Conservation (phyloP, 257 asterid genomes). For the Solanum sitiens region DNA sequence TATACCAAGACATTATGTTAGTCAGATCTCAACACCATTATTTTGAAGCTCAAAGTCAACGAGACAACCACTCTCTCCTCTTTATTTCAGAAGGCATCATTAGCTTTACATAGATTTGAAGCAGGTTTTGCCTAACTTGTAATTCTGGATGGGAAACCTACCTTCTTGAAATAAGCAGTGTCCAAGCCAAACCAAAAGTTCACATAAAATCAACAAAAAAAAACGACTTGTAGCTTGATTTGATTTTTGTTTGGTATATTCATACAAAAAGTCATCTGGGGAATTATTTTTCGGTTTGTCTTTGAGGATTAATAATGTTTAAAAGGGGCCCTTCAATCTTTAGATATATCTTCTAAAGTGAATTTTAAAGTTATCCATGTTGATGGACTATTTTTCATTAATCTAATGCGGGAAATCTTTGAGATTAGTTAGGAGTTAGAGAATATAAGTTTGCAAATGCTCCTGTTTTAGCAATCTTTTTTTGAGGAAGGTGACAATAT, state of each 20-base stretch:
- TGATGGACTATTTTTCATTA: neutral
- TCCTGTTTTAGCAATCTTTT: neutral
- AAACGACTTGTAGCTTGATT: neutral
- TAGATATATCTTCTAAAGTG: neutral
- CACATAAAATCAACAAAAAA: neutral
- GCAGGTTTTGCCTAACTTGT: neutral
- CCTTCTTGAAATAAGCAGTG: neutral
- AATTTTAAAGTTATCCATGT: neutral
- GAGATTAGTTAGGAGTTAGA: neutral
- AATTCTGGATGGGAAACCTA: neutral
- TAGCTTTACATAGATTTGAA: neutral
- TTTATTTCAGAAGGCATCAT: neutral
- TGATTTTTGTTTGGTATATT: neutral
- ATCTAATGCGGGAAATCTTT: neutral
- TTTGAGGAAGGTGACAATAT: neutral
- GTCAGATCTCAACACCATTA: neutral
- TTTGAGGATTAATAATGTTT: neutral
- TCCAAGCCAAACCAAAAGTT: neutral
- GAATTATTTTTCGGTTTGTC: neutral
- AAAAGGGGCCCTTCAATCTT: neutral
- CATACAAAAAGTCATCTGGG: neutral
- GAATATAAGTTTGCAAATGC: neutral
- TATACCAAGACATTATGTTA: neutral
- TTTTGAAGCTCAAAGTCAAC: neutral
- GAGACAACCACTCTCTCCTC: neutral